Evolutionary conservation across 805 yeast genomes (phyloP), one percentile per base, ranked within the genome.

Genomic region (Cyberlindnera suaveolens): DNA sequence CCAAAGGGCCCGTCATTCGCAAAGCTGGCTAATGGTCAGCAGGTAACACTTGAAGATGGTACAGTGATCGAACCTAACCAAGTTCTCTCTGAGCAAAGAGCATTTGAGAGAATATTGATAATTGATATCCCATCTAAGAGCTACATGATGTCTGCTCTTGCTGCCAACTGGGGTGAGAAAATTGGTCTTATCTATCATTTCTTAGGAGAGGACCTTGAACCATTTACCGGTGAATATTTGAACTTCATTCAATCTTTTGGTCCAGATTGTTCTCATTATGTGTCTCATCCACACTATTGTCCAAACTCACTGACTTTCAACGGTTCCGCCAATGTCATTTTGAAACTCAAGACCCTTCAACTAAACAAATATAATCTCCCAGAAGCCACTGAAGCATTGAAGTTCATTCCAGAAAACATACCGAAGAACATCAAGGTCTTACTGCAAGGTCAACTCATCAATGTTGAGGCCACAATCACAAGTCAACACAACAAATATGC

Each of bases 121-220:
- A 51, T 91, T 6, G 97, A 91, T 55, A 73, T 88, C 19, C 96
- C 96, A 0, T 65, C 70, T 15, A 42, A 48, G 0, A 60, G 57
- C 0, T 84, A 81, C 53, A 58, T 78, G 14, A 50, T 48, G 16
- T 60, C 61, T 6, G 64, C 63, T 5, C 48, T 52, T 16, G 62
- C 62, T 5, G 53, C 63, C 6, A 40, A 53, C 13, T 62, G 68
- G 53, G 49, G 48, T 5, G 49, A 61, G 3, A 64, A 68, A 3
- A 64, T 73, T 17, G 74, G 78, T 1, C 60, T 75, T 1, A 83
- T 89, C 1, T 89, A 86, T 59, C 95, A 87, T 62, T 76, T 87
- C 44, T 63, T 93, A 23, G 93, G 85, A n/a, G 75, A 71, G 6
- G 75, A 71, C 2, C 67, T 86, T 1, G 75, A 78, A 38, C 68